A percentile compares a stretch with the other conserved stretches of the same genome.
Evolutionary conservation across 495 filamentous ascomycete species (phyloP).

Genomic region (Terfezia claveryi): DNA sequence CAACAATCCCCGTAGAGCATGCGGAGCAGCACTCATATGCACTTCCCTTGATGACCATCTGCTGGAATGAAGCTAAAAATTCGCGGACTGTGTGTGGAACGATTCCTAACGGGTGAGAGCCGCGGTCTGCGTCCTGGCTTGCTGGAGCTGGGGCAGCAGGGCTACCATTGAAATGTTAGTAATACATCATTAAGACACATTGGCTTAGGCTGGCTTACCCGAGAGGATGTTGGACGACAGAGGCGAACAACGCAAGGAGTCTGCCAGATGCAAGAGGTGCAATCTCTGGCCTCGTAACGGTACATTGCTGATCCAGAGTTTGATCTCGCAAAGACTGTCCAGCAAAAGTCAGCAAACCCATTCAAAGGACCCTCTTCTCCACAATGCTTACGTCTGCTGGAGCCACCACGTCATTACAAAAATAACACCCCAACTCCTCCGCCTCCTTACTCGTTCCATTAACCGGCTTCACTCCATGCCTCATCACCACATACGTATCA

Average conservation of each 20-base stretch:
- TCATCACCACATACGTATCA: conserved; percentile 91
- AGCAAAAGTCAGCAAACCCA: not conserved
- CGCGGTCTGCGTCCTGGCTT: conserved; percentile 28
- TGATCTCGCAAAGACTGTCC: conserved; percentile 71
- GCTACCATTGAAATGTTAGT: conserved; percentile 4
- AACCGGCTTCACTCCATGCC: conserved; percentile 46
- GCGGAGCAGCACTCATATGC: conserved; percentile 85
- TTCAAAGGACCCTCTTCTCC: not conserved
- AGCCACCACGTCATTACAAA: conserved; percentile 93
- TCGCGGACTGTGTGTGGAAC: conserved; percentile 87
- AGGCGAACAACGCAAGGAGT: conserved; percentile 76
- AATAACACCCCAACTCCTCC: conserved; percentile 77
- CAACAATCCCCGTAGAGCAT: conserved; percentile 55
- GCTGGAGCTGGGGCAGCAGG: conserved; percentile 19
- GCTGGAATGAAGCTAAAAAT: conserved; percentile 69
- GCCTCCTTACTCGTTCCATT: conserved; percentile 21
- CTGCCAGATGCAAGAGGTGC: conserved; percentile 79
- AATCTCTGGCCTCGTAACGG: conserved; percentile 81
- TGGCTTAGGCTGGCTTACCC: conserved; percentile 15
- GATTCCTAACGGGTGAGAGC: conserved; percentile 59
- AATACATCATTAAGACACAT: not conserved
- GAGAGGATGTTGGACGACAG: conserved; percentile 63
- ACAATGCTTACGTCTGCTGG: conserved; percentile 60
- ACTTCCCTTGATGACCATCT: conserved; percentile 54
- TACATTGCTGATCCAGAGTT: conserved; percentile 94